Base-by-base conservation (phyloP, 768 basidiomycete species). In the Hemileccinum rubropunctum region DNA sequence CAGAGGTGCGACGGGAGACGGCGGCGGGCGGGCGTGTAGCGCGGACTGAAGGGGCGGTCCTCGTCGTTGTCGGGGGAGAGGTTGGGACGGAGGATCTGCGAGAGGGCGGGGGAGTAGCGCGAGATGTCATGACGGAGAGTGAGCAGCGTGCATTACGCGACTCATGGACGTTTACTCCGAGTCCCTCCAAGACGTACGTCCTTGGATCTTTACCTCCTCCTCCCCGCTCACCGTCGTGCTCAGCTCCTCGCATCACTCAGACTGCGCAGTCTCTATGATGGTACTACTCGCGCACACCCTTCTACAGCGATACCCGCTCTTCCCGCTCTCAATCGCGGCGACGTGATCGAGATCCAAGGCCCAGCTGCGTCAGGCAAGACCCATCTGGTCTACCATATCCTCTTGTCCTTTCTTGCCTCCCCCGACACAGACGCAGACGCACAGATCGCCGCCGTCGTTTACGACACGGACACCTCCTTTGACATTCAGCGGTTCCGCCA, bases 261-360 rank as follows among this genome's bases (percentile, higher is more conserved):
- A 37, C 59, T 61, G 39, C 57, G 73, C 57, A 59, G 76, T 52
- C n/a, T n/a, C n/a, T n/a, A n/a, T n/a, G n/a, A n/a, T n/a, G n/a
- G 37, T 20, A 45, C 35, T 41, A 70, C 71, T 26, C 54, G 59
- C 15, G 63, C 75, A 15, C 13, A 59, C 53, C 57, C 51, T 44
- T 58, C 52, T 21, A 9, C 51, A 4, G 44, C 45, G 53, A 56
- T 58, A 40, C 48, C 51, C 38, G 52, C 38, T 40, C 48, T 66
- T 20, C 52, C 61, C 20, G 64, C 73, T 23, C 59, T 81, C 30
- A 54, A 65, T 39, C 70, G 74, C 40, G 85, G 85, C 32, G 84
- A 90, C 63, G 75, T 88, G 35, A 69, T 92, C 54, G 85, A 89
- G 66, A 74, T 94, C 18, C 85, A 91, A 66, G 91, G 91, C 2